phyloP scores from a whole-genome alignment of 1,284 basidiomycete genomes.

The Taiwanofungus camphoratus region DNA sequence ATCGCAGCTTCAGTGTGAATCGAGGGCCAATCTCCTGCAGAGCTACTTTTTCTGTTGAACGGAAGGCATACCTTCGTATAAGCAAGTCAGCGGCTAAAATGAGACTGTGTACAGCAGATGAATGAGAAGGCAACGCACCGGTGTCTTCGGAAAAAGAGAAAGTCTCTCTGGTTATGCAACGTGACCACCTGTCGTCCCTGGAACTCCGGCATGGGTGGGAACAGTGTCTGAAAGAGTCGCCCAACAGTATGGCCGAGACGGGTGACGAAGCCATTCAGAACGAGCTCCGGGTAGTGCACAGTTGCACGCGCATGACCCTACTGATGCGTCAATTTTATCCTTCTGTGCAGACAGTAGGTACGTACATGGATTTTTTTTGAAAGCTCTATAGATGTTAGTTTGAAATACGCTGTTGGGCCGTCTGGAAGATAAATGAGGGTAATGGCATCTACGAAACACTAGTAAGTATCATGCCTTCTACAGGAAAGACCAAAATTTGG shows the following conservation, averaged over 20 bases:
- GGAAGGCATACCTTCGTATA: constrained; percentile 82
- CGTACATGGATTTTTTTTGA: constrained; percentile 82
- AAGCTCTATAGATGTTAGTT: constrained; percentile 83
- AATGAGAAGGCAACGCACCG: constrained; percentile 41
- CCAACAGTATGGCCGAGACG: constrained; percentile 91
- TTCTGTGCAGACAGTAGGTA: constrained; percentile 5
- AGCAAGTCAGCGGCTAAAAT: background rate
- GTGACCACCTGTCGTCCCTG: constrained; percentile 97
- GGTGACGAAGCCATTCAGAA: constrained; percentile 94
- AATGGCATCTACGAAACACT: constrained; percentile 67
- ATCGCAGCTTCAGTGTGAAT: constrained; percentile 92
- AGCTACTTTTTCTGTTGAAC: constrained; percentile 85
- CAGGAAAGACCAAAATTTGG: background rate
- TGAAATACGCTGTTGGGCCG: constrained; percentile 96
- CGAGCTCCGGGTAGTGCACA: constrained; percentile 91
- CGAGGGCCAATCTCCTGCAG: constrained; percentile 98
- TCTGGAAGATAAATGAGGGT: constrained; percentile 88
- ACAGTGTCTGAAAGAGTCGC: constrained; percentile 90
- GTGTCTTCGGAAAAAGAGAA: constrained; percentile 95
- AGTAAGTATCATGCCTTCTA: background rate
- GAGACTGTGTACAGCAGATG: background rate
- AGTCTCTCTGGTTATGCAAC: constrained; percentile 96
- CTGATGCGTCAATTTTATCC: background rate
- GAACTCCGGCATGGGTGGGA: constrained; percentile 93
- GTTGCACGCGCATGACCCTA: constrained; percentile 92